Evolutionary conservation across 176 grass and related monocot genomes (phyloP).

Genomic region (Triticum urartu): DNA sequence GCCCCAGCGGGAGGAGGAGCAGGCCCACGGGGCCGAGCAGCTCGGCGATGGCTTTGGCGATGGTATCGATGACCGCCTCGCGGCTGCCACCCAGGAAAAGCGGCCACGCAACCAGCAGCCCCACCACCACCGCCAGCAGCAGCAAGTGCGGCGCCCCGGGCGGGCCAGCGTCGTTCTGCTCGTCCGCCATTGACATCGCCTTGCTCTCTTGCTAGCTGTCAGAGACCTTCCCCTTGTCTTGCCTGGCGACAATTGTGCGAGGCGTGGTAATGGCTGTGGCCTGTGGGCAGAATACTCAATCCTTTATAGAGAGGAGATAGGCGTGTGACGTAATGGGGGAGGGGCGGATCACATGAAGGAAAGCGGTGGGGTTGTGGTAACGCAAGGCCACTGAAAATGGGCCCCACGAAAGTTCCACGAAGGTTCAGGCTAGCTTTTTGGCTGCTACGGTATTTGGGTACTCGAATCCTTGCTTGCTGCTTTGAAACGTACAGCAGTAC

Average conservation of each 20-base stretch:
- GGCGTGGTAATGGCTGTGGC: background rate
- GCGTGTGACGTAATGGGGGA: background rate
- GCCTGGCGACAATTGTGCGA: background rate
- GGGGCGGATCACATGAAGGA: conserved; percentile 23
- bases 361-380: background rate
- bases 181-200: conserved; percentile 32
- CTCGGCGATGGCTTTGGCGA: conserved; percentile 49
- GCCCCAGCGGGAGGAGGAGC: conserved; percentile 56
- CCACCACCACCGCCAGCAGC: conserved; percentile 60
- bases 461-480: no score
- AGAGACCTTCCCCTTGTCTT: background rate
- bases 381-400: background rate
- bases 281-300: no score
- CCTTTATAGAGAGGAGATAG: background rate
- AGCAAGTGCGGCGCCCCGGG: conserved; percentile 52
- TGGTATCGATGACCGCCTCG: conserved; percentile 38
- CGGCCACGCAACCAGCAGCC: conserved; percentile 49
- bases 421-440: no score
- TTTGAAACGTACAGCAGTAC: no score
- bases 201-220: background rate
- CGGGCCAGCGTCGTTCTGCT: conserved; percentile 39
- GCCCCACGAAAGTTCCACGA: background rate
- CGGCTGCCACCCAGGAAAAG: conserved; percentile 62
- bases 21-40: conserved; percentile 61
- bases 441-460: no score